Conservation (phyloP, 148 eudicot genomes). For the Persicaria maculosa region DNA sequence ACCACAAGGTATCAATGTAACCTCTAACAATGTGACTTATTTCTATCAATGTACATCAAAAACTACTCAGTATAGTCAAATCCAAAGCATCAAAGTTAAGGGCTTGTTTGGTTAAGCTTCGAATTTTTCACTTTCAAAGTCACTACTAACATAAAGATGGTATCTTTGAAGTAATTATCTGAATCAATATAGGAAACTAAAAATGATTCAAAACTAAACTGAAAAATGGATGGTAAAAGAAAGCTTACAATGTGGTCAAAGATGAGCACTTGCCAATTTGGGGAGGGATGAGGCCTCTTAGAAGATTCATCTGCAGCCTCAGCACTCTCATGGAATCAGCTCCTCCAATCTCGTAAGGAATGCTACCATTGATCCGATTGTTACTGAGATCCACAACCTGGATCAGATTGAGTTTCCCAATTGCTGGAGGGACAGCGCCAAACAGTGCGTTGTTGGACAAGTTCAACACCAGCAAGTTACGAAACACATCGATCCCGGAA, state of each 20-base stretch:
- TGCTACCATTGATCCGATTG: constrained; percentile 58
- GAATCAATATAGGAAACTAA: neutral
- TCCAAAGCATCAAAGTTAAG: neutral
- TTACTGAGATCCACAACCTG: constrained; percentile 58
- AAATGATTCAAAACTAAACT: neutral
- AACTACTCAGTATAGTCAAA: neutral
- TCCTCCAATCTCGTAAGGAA: constrained; percentile 54
- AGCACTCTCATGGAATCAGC: constrained; percentile 43
- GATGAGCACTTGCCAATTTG: constrained; percentile 62
- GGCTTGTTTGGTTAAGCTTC: too few species aligned
- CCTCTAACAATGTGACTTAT: neutral
- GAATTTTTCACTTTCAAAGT: too few species aligned
- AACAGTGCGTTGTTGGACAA: constrained; percentile 46
- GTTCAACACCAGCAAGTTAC: constrained; percentile 45
- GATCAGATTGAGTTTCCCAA: constrained; percentile 44
- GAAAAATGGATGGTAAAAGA: constrained; percentile 11
- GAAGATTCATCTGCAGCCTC: constrained; percentile 41
- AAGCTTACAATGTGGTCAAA: constrained; percentile 68
- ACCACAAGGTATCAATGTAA: neutral
- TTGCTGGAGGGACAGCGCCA: constrained; percentile 50
- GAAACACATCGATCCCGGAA: constrained; percentile 36
- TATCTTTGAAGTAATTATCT: too few species aligned
- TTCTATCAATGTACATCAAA: neutral
- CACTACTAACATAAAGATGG: too few species aligned
- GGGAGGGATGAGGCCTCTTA: constrained; percentile 51